Conservation (phyloP, 768 basidiomycete genomes). For the Pleurotus tuoliensis region DNA sequence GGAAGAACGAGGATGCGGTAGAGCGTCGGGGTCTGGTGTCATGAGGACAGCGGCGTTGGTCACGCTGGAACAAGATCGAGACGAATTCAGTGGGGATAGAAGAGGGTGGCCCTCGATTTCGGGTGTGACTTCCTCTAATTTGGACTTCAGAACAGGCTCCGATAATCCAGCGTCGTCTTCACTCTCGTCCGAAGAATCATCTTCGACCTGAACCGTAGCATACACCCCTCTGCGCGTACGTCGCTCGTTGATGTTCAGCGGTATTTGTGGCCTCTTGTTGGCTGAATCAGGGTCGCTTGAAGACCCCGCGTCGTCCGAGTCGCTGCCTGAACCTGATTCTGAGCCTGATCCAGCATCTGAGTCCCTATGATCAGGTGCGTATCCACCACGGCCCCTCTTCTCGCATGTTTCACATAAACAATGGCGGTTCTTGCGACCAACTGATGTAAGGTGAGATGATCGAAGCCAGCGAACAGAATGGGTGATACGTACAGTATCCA, state of each 20-base stretch:
- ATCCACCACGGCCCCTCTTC: conserved; percentile 69
- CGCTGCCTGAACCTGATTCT: conserved; percentile 47
- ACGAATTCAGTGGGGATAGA: conserved; percentile 39
- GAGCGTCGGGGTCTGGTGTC: conserved; percentile 29
- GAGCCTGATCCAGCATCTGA: conserved; percentile 42
- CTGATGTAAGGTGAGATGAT: conserved; percentile 27
- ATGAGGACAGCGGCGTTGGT: conserved; percentile 23
- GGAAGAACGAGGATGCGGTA: conserved; percentile 31
- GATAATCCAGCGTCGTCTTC: conserved; percentile 48
- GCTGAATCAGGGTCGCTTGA: conserved; percentile 38
- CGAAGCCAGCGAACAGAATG: conserved; percentile 15
- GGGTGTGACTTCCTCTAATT: conserved; percentile 53
- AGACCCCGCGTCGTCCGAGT: conserved; percentile 31
- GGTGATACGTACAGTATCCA: conserved; percentile 71
- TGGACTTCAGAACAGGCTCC: conserved; percentile 39
- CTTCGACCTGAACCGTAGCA: conserved; percentile 57
- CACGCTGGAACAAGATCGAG: conserved; percentile 30
- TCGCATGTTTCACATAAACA: conserved; percentile 90
- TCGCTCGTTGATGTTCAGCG: conserved; percentile 70
- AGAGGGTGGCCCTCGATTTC: conserved; percentile 44
- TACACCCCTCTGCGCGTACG: conserved; percentile 82
- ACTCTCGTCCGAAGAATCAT: conserved; percentile 57
- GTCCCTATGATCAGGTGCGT: conserved; percentile 56
- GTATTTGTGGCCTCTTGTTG: conserved; percentile 26
- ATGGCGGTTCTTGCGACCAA: conserved; percentile 65